Base-by-base conservation (phyloP, 768 basidiomycete species). In the Boletus edulis region DNA sequence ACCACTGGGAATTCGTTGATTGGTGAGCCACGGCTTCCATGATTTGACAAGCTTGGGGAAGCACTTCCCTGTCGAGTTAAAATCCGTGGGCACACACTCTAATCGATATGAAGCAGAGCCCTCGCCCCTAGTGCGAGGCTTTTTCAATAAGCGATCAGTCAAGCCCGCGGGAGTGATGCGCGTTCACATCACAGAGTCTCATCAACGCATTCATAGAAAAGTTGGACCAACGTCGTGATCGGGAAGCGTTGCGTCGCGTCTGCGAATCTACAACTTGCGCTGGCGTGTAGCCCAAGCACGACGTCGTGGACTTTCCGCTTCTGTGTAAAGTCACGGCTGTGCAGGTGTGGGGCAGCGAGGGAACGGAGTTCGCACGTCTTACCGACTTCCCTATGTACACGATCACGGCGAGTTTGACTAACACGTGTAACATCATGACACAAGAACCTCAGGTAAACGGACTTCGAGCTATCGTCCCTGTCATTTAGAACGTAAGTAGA, bases 101-200 rank as follows among this genome's bases (percentile, higher is more conserved):
- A 59, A 50, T 56, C 65, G 38, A 51, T 40, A 44, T 39, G 34
- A 35, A 46, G 6, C 40, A 43, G 32, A 43, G 32, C 41, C 60
- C 61, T 59, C 58, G 53, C 53, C 44, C 22, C 42, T 52, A 46
- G 51, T 51, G 62, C 51, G 55, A 71, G 67, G 65, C 57, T 48
- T 44, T 35, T 48, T 35, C 37, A 31, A 27, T 29, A 54, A 58
- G 55, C 60, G 56, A 51, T 35, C 38, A 55, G 42, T 50, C 20
- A 51, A 58, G 41, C 58, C 67, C 67, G 65, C 55, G 57, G 62
- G 46, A 18, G 27, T 35, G 41, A 38, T 22, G 51, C 42, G 32
- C 39, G 17, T 57, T 60, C 51, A 22, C 53, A 54, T 41, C 42
- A 31, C 12, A 22, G 18, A 22, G 35, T 49, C 39, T 47, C 29